phyloP scores from a whole-genome alignment of 2,329 filamentous ascomycete species.

The Colletotrichum sp. region DNA sequence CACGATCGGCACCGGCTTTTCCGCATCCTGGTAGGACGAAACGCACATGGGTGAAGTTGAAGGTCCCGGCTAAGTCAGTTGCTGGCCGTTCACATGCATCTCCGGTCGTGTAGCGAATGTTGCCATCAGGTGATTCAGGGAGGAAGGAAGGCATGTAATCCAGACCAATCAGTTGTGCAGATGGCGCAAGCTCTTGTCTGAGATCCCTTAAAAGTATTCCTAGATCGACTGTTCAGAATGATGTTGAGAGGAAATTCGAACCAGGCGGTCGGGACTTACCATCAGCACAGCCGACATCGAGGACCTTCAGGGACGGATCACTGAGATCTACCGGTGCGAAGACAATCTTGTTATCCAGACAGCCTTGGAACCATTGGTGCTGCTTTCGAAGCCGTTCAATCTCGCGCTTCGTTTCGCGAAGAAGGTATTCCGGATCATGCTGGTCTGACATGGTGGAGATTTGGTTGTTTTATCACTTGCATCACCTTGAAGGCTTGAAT shows the following conservation, averaged over 20 bases:
- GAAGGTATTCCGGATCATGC: not conserved
- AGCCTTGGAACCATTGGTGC: not conserved
- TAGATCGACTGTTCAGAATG: not conserved
- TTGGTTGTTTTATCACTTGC: not conserved
- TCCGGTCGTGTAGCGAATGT: not conserved
- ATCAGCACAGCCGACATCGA: not conserved
- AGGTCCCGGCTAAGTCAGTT: not conserved
- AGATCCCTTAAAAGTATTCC: not conserved
- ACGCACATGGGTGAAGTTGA: not conserved
- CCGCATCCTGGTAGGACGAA: not conserved
- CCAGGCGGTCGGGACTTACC: not conserved
- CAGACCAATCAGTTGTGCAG: not conserved
- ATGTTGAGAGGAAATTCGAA: rapidly evolving
- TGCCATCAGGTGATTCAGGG: not conserved
- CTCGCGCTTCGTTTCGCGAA: not conserved
- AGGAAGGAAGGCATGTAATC: not conserved
- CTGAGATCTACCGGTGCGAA: not conserved
- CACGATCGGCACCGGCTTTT: not conserved
- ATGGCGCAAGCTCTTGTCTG: not conserved
- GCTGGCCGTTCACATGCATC: not conserved
- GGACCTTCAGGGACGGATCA: not conserved
- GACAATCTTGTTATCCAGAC: not conserved
- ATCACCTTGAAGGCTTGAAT: not conserved
- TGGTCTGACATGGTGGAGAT: not conserved
- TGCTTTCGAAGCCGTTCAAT: not conserved